Conservation (phyloP, 305 asterid species). For the Fraxinus xanthoxyloides region DNA sequence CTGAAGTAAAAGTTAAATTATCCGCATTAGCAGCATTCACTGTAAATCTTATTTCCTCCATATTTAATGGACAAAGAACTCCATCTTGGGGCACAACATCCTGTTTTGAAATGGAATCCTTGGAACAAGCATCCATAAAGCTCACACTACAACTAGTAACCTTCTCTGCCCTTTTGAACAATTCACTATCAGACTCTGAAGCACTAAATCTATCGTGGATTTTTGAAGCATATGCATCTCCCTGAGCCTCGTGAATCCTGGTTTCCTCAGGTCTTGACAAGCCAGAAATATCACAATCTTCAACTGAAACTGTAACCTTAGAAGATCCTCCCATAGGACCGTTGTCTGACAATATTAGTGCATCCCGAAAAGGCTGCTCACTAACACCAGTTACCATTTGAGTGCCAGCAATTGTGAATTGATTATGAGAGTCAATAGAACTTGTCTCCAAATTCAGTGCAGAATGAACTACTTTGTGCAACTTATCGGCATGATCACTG, state of each 20-base stretch:
- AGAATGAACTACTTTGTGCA: constrained; percentile 20
- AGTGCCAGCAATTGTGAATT: constrained; percentile 13
- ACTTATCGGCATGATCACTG: constrained; percentile 19
- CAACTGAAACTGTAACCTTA: constrained; percentile 26
- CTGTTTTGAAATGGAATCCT: constrained; percentile 24
- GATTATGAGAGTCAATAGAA: constrained; percentile 23
- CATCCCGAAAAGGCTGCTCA: constrained; percentile 28
- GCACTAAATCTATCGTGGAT: constrained; percentile 23
- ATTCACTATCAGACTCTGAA: constrained; percentile 31
- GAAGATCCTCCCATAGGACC: constrained; percentile 27
- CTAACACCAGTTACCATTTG: constrained; percentile 17
- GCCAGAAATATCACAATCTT: constrained; percentile 25
- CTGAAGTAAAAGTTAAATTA: constrained; percentile 24
- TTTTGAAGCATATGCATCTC: constrained; percentile 16
- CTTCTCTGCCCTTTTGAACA: constrained; percentile 28
- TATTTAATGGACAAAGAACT: constrained; percentile 18
- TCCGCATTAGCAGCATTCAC: constrained; percentile 23
- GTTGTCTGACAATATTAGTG: constrained; percentile 13
- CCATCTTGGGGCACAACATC: constrained; percentile 22
- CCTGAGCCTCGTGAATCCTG: constrained; percentile 23
- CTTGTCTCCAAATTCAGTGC: constrained; percentile 19
- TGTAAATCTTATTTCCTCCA: constrained; percentile 17
- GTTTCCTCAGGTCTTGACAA: constrained; percentile 30
- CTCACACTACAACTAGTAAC: constrained; percentile 21
- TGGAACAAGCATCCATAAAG: constrained; percentile 31